These are phyloP conservation scores for Ophiocordyceps camponoti-rufipedis DNA, from an alignment of 2,329 filamentous ascomycete species.

Conservation along the genomic window DNA sequence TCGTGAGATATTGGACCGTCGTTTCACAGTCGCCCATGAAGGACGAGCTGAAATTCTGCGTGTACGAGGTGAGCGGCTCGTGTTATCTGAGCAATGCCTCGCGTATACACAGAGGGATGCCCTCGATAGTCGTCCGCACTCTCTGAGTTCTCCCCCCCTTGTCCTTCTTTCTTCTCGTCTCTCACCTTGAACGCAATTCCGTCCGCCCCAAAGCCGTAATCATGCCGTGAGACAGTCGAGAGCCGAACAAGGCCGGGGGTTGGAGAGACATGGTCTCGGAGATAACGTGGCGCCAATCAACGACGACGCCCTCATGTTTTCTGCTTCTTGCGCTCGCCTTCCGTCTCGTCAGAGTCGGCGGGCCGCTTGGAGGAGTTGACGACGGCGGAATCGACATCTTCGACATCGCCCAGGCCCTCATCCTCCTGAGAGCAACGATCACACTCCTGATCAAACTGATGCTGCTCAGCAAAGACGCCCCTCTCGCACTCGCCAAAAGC, in stretches of 20 bases:
- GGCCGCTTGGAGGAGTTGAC: conserved; percentile 3
- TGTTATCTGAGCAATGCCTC: too few species aligned
- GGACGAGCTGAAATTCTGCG: conserved; percentile 5
- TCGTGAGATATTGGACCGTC: conserved; percentile 33
- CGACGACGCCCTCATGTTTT: conserved; percentile 8
- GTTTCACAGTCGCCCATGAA: conserved; percentile 25
- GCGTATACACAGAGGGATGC: background rate
- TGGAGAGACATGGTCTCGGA: too few species aligned
- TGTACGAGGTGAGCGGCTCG: background rate
- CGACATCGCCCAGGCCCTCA: conserved; percentile 22
- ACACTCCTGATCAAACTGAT: conserved; percentile 29
- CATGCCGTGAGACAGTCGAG: background rate
- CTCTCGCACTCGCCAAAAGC: conserved; percentile 23
- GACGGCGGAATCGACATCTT: conserved; percentile 8
- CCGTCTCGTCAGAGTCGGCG: conserved; percentile 6
- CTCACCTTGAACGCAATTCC: background rate
- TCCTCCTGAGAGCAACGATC: conserved; percentile 22
- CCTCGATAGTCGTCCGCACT: background rate
- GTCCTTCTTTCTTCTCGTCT: background rate
- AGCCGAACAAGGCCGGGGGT: too few species aligned
- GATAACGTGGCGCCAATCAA: too few species aligned
- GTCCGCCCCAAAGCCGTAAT: background rate
- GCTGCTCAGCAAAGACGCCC: conserved; percentile 23
- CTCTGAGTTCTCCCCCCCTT: background rate
- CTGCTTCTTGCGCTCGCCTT: conserved; percentile 11